Evolutionary conservation across 768 basidiomycete species (phyloP).

Genomic region (Steccherinum ochraceum): DNA sequence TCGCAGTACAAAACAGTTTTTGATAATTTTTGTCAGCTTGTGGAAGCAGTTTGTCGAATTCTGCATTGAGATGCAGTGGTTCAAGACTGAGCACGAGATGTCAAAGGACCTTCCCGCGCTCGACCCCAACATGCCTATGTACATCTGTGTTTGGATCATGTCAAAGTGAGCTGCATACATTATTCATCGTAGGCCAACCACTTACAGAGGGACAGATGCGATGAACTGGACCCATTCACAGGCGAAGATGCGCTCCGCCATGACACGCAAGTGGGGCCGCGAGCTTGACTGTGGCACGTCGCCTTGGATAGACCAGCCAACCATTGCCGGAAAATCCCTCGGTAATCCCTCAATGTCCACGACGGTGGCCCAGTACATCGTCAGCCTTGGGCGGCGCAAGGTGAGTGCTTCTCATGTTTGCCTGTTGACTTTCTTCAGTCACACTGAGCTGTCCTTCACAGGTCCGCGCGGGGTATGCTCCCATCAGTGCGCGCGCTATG

Average conservation of each 20-base stretch:
- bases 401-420: constrained; percentile 3
- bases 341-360: constrained; percentile 21
- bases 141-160: constrained; percentile 16
- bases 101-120: not conserved
- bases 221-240: constrained; percentile 11
- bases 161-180: constrained; percentile 1
- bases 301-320: constrained; percentile 10
- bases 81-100: not conserved
- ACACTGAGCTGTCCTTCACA: constrained; percentile 1
- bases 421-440: not conserved
- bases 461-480: constrained; percentile 14
- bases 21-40: not conserved
- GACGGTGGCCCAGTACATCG: constrained; percentile 18
- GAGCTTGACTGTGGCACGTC: constrained; percentile 9
- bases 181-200: not conserved
- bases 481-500: constrained; percentile 20
- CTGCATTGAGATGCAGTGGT: not conserved
- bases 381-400: constrained; percentile 18
- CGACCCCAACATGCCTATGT: constrained; percentile 8
- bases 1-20: too few relatives aligned
- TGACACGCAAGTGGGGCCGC: constrained; percentile 16
- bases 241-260: constrained; percentile 19
- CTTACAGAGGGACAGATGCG: constrained; percentile 7
- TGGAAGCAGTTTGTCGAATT: constrained; percentile 6
- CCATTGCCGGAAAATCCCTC: constrained; percentile 1